These are phyloP conservation scores for Carex parvula DNA, from an alignment of 176 grass and related monocot species.

Conservation along the genomic window DNA sequence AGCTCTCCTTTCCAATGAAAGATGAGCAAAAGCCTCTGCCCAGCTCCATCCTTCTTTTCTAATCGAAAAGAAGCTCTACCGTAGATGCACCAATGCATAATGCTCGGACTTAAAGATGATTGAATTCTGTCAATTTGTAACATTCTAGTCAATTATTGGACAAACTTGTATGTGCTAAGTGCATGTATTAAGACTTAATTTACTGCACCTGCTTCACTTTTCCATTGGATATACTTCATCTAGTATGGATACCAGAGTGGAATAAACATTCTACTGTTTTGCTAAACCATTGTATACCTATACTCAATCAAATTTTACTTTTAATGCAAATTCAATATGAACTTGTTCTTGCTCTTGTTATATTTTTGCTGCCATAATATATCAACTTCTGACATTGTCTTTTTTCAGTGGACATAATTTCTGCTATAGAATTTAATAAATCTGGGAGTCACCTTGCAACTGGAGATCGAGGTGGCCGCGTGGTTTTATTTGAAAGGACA, in stretches of 20 bases:
- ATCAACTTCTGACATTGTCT: background rate
- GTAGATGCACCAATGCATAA: background rate
- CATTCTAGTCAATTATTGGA: background rate
- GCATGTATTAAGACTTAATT: background rate
- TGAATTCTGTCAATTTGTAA: background rate
- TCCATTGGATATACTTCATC: background rate
- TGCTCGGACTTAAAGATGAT: background rate
- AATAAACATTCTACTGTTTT: background rate
- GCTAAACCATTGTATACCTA: background rate
- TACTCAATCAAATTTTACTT: background rate
- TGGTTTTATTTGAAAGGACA: slow-evolving; percentile 94
- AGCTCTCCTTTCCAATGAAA: background rate
- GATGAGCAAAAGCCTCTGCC: background rate
- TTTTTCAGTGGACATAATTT: slow-evolving; percentile 94
- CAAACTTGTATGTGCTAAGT: background rate
- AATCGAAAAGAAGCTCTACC: background rate
- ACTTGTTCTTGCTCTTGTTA: background rate
- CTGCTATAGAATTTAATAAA: slow-evolving; percentile 99
- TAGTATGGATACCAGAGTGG: background rate
- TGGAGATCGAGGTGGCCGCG: slow-evolving; percentile 93
- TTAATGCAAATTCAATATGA: background rate
- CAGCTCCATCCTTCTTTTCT: background rate
- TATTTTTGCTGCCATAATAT: background rate
- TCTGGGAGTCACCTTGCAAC: slow-evolving; percentile 95
- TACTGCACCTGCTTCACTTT: background rate